phyloP scores from a whole-genome alignment of 2,329 filamentous ascomycete species.

The Stromatinia cepivora region DNA sequence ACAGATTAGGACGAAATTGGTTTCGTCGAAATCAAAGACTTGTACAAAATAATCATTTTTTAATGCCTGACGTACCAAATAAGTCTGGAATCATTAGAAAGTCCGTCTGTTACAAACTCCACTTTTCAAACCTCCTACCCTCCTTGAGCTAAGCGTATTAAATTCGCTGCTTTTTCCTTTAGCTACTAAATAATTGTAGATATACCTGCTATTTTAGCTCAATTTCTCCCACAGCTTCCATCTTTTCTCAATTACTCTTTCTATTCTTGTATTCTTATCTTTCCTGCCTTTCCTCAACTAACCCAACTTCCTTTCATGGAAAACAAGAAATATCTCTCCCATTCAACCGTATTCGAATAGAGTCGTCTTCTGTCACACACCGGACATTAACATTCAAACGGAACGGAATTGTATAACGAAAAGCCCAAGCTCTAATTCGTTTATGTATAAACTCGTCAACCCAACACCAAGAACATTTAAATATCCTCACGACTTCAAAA shows the following conservation, averaged over 20 bases:
- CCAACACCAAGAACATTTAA: constrained; percentile 1
- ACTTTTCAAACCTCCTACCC: constrained; percentile 16
- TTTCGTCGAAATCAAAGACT: background rate
- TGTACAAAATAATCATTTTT: background rate
- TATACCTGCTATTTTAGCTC: constrained; percentile 7
- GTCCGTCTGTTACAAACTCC: constrained; percentile 4
- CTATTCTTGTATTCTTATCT: background rate
- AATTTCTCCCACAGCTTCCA: constrained; percentile 12
- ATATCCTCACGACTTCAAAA: background rate
- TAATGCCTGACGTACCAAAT: constrained; percentile 1
- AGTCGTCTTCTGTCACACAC: background rate
- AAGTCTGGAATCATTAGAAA: constrained; percentile 4
- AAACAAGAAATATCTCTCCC: background rate
- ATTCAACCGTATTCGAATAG: background rate
- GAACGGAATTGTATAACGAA: background rate
- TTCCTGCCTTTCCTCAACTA: background rate
- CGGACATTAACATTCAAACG: background rate
- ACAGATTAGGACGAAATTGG: constrained; percentile 15
- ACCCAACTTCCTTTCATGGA: background rate
- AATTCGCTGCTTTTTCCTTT: background rate
- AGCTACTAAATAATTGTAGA: background rate
- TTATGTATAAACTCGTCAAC: constrained; percentile 2
- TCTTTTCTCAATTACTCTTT: background rate
- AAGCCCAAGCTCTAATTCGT: constrained; percentile 4
- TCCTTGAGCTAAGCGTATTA: constrained; percentile 12